Percentiles rank a stretch among this genome's conserved stretches.
phyloP scores from a whole-genome alignment of 495 filamentous ascomycete genomes.

The Penicillium paradoxum region DNA sequence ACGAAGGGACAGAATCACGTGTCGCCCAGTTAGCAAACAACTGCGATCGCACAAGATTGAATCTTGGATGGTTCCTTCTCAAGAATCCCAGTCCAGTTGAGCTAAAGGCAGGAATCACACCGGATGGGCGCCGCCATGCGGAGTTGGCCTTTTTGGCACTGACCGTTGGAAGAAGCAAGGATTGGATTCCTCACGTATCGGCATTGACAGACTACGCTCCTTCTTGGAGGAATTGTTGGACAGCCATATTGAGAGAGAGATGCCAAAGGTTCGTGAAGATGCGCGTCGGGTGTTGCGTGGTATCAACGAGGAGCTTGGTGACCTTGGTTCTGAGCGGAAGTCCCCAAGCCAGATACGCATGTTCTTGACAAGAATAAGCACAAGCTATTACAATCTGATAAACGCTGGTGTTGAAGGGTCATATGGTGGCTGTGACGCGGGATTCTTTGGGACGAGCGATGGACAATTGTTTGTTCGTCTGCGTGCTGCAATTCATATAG shows the following conservation, averaged over 20 bases:
- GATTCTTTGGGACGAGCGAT: conserved; percentile 8
- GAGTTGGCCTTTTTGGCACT: conserved; percentile 19
- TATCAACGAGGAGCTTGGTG: conserved; percentile 7
- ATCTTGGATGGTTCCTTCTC: conserved; percentile 42
- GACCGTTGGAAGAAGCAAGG: conserved; percentile 14
- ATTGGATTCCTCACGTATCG: conserved; percentile 19
- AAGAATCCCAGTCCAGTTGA: conserved; percentile 34
- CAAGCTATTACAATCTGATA: conserved; percentile 13
- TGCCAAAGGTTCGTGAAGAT: conserved; percentile 24
- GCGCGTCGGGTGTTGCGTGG: conserved; percentile 7
- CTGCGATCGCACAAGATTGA: conserved; percentile 38
- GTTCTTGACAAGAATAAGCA: conserved; percentile 17
- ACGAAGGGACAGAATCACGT: conserved; percentile 22
- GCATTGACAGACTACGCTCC: conserved; percentile 16
- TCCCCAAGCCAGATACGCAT: conserved; percentile 16
- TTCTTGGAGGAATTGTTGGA: conserved; percentile 25
- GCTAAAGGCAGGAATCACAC: conserved; percentile 7
- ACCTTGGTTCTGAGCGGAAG: conserved; percentile 12
- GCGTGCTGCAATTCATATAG: conserved; percentile 17
- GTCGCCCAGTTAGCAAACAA: conserved; percentile 37
- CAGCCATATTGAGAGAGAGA: conserved; percentile 22
- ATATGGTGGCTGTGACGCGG: conserved; percentile 12
- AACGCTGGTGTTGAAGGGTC: conserved; percentile 17
- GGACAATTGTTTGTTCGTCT: conserved; percentile 7
- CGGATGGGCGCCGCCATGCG: background rate